Conservation (phyloP, 805 yeast genomes). For the Metschnikowia lochheadii region DNA sequence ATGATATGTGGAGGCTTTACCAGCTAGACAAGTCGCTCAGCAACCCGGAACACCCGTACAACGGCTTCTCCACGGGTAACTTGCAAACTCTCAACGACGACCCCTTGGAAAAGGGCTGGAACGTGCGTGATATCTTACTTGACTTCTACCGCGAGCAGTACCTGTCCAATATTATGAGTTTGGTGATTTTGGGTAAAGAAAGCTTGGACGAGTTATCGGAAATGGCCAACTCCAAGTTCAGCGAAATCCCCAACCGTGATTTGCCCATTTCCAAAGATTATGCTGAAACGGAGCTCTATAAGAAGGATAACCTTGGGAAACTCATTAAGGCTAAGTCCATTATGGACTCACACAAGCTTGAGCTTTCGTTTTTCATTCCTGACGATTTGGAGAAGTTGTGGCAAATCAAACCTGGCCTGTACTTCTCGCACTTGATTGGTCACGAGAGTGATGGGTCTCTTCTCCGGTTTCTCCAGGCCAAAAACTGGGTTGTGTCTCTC, state of each 20-base stretch:
- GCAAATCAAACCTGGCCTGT: constrained; percentile 65
- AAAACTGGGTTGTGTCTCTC: constrained; percentile 75
- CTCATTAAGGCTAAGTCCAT: constrained; percentile 72
- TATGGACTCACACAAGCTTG: constrained; percentile 68
- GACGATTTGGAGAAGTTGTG: constrained; percentile 59
- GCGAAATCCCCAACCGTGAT: constrained; percentile 53
- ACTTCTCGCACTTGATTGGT: constrained; percentile 79
- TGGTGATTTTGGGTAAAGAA: constrained; percentile 82
- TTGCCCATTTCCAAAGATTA: constrained; percentile 42
- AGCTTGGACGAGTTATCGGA: constrained; percentile 62
- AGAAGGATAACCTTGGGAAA: constrained; percentile 46
- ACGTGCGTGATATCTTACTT: constrained; percentile 77
- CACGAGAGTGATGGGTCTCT: constrained; percentile 91
- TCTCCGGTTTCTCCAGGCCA: constrained; percentile 58
- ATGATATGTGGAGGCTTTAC: constrained; percentile 81
- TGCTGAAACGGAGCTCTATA: constrained; percentile 43
- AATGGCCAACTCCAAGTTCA: constrained; percentile 68
- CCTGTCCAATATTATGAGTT: constrained; percentile 84
- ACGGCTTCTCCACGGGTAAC: constrained; percentile 90
- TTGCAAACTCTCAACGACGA: constrained; percentile 62
- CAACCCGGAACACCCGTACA: constrained; percentile 75
- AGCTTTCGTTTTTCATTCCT: constrained; percentile 69
- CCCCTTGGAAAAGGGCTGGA: constrained; percentile 57
- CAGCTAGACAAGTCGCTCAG: constrained; percentile 77
- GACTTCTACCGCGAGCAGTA: constrained; percentile 70